Conservation (phyloP, 176 grass and related monocot species). For the Avena sativa region DNA sequence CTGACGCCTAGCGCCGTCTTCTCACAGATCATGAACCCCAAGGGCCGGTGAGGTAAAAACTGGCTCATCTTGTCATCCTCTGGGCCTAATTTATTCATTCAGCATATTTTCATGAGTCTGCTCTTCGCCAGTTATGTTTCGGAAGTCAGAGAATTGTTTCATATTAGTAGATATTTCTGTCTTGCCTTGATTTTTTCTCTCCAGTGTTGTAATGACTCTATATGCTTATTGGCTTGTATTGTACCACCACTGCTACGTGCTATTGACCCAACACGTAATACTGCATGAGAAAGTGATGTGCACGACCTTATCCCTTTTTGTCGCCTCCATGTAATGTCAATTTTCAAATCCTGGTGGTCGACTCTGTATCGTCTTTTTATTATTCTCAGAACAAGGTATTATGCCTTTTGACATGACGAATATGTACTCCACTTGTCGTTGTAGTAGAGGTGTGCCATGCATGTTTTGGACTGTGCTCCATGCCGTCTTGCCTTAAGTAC, state of each 20-base stretch:
- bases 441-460: not conserved
- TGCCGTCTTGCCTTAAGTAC: not conserved
- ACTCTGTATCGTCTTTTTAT: not conserved
- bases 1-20: conserved; percentile 88
- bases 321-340: not conserved
- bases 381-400: not conserved
- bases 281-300: conserved; percentile 31
- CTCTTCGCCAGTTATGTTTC: conserved; percentile 45
- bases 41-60: conserved; percentile 77
- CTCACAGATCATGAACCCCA: conserved; percentile 98
- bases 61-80: conserved; percentile 5
- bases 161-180: conserved; percentile 57
- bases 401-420: not conserved
- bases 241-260: conserved; percentile 31
- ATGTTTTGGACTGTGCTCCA: not conserved
- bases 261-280: conserved; percentile 44
- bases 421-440: conserved; percentile 15
- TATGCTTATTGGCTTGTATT: conserved; percentile 49
- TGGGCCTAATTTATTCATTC: conserved; percentile 56
- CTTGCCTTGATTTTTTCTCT: conserved; percentile 43
- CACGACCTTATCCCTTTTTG: not conserved
- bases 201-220: conserved; percentile 51
- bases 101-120: conserved; percentile 47
- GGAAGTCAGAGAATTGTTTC: conserved; percentile 53
- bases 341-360: conserved; percentile 17